These are phyloP conservation scores for Tardiomyces depauwii DNA, from an alignment of 1,139 yeast genomes.

Conservation along the genomic window DNA sequence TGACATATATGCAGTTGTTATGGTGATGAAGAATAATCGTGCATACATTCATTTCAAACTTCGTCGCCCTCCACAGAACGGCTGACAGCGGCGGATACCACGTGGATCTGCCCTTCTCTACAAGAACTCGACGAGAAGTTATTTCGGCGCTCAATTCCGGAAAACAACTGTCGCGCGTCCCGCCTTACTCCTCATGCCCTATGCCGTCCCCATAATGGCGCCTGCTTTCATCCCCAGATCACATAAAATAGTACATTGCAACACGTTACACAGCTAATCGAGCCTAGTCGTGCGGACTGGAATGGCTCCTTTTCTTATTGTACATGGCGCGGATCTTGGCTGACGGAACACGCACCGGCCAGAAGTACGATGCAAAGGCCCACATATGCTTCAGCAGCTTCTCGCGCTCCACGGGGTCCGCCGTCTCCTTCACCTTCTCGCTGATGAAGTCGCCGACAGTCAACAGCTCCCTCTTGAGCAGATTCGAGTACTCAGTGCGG, in stretches of 20 bases:
- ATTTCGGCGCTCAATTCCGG: no score
- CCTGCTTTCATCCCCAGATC: neutral
- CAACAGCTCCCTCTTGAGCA: constrained; percentile 61
- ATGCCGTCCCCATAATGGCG: neutral
- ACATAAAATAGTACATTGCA: neutral
- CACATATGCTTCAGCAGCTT: constrained; percentile 62
- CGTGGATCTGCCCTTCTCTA: no score
- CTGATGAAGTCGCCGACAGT: constrained; percentile 72
- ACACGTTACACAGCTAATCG: neutral
- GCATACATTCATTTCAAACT: no score
- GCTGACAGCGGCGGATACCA: no score
- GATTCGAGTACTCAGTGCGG: constrained; percentile 72
- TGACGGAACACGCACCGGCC: constrained; percentile 84
- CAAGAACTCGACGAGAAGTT: no score
- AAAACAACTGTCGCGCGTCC: no score
- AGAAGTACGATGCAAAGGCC: constrained; percentile 81
- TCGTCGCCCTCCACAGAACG: no score
- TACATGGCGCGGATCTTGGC: constrained; percentile 78
- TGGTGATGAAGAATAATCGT: neutral
- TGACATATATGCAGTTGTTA: neutral
- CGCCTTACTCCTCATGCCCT: no score
- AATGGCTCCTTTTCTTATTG: constrained; percentile 18
- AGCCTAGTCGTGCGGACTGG: neutral
- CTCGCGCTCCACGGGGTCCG: constrained; percentile 23
- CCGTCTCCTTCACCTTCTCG: constrained; percentile 18